A percentile compares a stretch with the other conserved stretches of the same genome.
phyloP scores from a whole-genome alignment of 495 filamentous ascomycete genomes.

The Xylaria palmicola region DNA sequence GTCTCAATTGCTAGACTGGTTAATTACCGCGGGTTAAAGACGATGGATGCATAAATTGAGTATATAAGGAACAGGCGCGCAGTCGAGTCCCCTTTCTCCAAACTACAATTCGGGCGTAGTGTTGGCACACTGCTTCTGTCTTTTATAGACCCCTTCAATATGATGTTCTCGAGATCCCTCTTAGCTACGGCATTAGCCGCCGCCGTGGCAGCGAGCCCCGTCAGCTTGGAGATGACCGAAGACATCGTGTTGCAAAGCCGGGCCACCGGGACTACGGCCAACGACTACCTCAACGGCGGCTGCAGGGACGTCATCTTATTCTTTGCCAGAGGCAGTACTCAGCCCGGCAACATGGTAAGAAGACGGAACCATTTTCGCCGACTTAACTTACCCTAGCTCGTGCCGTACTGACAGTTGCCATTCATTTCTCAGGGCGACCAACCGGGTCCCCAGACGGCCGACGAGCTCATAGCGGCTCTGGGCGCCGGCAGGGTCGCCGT shows the following conservation, averaged over 20 bases:
- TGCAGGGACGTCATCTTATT: conserved; percentile 38
- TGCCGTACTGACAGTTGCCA: no score
- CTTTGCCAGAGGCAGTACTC: conserved; percentile 43
- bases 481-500: neutral
- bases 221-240: conserved; percentile 1
- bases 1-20: neutral
- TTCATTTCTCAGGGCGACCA: neutral
- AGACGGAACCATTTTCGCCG: no score
- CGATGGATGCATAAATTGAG: neutral
- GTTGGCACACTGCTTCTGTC: neutral
- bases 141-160: neutral
- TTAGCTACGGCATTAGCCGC: conserved; percentile 13
- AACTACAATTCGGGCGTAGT: neutral
- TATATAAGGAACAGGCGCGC: no score
- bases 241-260: neutral
- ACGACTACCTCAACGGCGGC: conserved; percentile 32
- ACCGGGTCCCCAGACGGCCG: neutral
- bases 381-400: neutral
- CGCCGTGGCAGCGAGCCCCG: conserved; percentile 17
- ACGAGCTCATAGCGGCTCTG: neutral
- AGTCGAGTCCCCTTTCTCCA: neutral
- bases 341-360: conserved; percentile 44
- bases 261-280: conserved; percentile 17
- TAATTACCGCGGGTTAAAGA: no score
- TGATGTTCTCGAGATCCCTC: neutral